phyloP scores from a whole-genome alignment of 306 rosid species.

The Vigna nakashimae region DNA sequence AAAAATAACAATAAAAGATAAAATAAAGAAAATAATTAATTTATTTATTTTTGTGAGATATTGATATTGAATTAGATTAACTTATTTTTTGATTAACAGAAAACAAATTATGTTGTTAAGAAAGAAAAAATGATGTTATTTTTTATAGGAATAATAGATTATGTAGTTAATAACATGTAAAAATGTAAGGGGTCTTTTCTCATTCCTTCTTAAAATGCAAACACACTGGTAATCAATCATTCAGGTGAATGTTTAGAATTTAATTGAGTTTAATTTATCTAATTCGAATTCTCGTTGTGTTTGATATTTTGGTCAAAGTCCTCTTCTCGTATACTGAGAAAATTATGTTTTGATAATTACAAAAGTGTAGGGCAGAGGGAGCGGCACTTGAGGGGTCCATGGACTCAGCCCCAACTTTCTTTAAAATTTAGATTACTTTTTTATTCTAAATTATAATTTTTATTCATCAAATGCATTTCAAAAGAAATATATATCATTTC shows the following conservation, averaged over 20 bases:
- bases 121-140: no score
- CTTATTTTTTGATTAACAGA: background rate
- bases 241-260: background rate
- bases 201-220: no score
- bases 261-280: background rate
- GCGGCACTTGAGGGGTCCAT: slow-evolving; percentile 8
- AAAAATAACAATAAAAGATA: no score
- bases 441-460: no score
- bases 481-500: no score
- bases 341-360: background rate
- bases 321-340: background rate
- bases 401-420: background rate
- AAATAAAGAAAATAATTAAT: no score
- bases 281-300: background rate
- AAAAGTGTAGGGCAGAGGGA: background rate
- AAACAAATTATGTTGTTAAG: no score
- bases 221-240: no score
- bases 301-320: background rate
- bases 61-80: background rate
- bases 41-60: background rate
- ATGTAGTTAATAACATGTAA: no score
- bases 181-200: no score
- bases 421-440: background rate
- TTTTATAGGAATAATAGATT: no score
- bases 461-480: no score